Evolutionary conservation across 768 basidiomycete species (phyloP).

Genomic region (Sistotremastrum suecicum): DNA sequence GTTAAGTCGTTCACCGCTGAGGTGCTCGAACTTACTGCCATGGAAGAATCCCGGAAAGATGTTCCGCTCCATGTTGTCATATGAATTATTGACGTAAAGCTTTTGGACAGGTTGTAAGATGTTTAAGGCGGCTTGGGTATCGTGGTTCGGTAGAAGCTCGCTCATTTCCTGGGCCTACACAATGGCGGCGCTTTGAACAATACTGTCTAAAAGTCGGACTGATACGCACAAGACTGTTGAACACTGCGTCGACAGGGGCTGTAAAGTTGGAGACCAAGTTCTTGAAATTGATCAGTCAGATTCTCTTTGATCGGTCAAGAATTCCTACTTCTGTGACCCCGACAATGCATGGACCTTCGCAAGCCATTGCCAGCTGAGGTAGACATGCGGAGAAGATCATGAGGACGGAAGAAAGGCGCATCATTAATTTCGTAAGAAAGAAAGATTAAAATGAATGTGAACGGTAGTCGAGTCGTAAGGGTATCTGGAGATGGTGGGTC

Average conservation of each 20-base stretch:
- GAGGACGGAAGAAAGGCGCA: too few species aligned
- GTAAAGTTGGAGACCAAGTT: constrained; percentile 40
- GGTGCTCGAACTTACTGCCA: constrained; percentile 25
- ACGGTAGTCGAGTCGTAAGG: too few species aligned
- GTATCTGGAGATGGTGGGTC: too few species aligned
- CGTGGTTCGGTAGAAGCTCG: constrained; percentile 10
- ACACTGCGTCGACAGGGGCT: constrained; percentile 22
- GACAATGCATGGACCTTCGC: constrained; percentile 57
- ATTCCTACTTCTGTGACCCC: constrained; percentile 28
- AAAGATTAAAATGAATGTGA: too few species aligned
- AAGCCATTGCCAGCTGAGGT: constrained; percentile 20
- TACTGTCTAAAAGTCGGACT: too few species aligned
- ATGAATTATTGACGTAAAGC: constrained; percentile 31
- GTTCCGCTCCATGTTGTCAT: constrained; percentile 30
- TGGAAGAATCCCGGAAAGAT: constrained; percentile 65
- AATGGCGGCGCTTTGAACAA: too few species aligned
- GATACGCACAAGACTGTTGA: constrained; percentile 22
- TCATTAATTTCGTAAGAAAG: too few species aligned
- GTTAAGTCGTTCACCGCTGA: neutral
- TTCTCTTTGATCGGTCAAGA: neutral
- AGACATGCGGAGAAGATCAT: too few species aligned
- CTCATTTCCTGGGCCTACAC: too few species aligned
- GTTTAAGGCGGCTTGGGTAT: constrained; percentile 9
- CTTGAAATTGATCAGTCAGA: constrained; percentile 9
- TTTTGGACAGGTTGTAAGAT: constrained; percentile 33